Evolutionary conservation across 805 yeast genomes (phyloP).

Genomic region (Ogataea methanolica): DNA sequence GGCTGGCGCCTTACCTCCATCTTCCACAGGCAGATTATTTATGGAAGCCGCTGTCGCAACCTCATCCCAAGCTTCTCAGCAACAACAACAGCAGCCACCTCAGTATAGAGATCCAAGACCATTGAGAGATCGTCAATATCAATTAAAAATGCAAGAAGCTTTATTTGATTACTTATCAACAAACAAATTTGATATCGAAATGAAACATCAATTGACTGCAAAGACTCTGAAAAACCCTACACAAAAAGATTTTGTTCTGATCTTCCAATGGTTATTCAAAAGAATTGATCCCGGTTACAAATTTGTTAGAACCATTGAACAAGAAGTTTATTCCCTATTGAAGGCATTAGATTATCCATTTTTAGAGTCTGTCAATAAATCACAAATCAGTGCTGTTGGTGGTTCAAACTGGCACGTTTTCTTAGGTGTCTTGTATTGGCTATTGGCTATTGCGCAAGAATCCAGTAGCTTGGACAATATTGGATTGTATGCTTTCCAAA

Average conservation of each 20-base stretch:
- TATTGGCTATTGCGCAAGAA: conserved; percentile 51
- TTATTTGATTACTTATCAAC: conserved; percentile 58
- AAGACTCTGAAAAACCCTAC: conserved; percentile 73
- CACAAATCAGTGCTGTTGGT: conserved; percentile 87
- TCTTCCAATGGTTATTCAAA: conserved; percentile 76
- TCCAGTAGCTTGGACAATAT: conserved; percentile 33
- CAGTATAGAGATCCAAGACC: conserved; percentile 63
- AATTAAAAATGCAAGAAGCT: conserved; percentile 59
- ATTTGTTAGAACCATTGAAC: conserved; percentile 64
- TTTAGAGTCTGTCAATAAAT: conserved; percentile 71
- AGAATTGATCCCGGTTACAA: conserved; percentile 75
- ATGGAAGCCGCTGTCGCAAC: conserved; percentile 18
- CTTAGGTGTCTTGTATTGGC: conserved; percentile 80
- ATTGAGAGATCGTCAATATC: conserved; percentile 66
- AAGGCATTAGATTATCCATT: conserved; percentile 73
- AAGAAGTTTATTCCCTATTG: conserved; percentile 66
- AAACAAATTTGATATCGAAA: conserved; percentile 69
- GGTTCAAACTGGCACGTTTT: conserved; percentile 85
- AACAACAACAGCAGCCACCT: conserved; percentile 1
- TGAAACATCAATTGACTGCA: conserved; percentile 61
- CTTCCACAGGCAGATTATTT: conserved; percentile 18
- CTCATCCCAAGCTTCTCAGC: conserved; percentile 1
- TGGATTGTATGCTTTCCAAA: conserved; percentile 25
- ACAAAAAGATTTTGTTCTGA: conserved; percentile 74
- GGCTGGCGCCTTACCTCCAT: conserved; percentile 12